Evolutionary conservation across 345 rosid species (phyloP), one percentile per base, ranked within the genome.

Genomic region (Hibiscus trionum): DNA sequence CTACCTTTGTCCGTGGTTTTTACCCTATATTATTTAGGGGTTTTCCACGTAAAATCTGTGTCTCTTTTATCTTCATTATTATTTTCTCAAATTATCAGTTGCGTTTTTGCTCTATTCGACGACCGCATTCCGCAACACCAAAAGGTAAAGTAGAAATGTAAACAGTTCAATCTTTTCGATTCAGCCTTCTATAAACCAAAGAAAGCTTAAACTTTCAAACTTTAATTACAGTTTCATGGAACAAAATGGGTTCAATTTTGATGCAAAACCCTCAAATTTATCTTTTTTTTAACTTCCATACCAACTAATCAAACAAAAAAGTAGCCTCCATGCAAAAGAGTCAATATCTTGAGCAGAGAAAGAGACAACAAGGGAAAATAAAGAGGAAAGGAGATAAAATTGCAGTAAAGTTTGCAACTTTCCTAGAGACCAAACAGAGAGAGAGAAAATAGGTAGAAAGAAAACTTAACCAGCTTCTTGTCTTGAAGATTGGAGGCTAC

Each of bases 401-500:
- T 55, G 63, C 11, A 24, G 29, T 9, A 39, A 15, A 71, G 24
- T 42, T 42, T 12, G 44, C 49, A 19, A 62, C 5, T 52, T 73
- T 75, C 77, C 57, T 70, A 64, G 66, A 47, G 44, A 65, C 69
- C 68, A 75, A 74, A 75, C 64, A 72, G 19, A 46, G 42, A 21
- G 17, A 26, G 52, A 14, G 61, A 53, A 19, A 9, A 6, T 4
- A 19, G 50, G 4, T 10, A 11, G 57, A 14, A 10, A 58, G 19
- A 27, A 49, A 52, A 61, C 39, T 49, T 73, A 42, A 81, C 82
- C 50, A 81, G 85, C 70, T 78, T 79, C 66, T 77, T 73, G 61
- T 77, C 79, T 7, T 78, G 79, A 66, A 84, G 83, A 65, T 77
- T 77, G 73, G 87, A 81, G 29, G 76, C 61, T 63, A 76, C 76